These are phyloP conservation scores for Odonthalia washingtoniensis DNA, from an alignment of 31 red algal genomes.

Conservation along the genomic window DNA sequence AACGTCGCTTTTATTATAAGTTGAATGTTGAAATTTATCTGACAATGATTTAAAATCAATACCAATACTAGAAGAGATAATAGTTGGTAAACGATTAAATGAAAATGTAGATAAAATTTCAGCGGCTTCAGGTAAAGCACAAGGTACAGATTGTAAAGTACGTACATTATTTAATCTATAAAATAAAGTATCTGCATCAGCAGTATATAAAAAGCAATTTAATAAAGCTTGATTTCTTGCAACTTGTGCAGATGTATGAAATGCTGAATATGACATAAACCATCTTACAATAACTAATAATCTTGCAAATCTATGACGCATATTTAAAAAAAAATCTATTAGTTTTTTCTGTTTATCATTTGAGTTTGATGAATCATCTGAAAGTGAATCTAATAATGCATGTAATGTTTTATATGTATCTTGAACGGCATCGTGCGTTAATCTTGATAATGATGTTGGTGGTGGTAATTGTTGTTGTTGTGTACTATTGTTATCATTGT, in stretches of 20 bases:
- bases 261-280: slow-evolving; percentile 70
- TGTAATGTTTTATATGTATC: slow-evolving; percentile 79
- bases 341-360: slow-evolving; percentile 51
- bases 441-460: slow-evolving; percentile 65
- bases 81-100: slow-evolving; percentile 50
- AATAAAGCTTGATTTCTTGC: slow-evolving; percentile 18
- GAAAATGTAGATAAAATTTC: slow-evolving; percentile 49
- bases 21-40: not conserved
- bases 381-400: slow-evolving; percentile 71
- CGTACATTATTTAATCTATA: slow-evolving; percentile 15
- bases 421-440: slow-evolving; percentile 71
- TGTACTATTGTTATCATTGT: no score
- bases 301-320: slow-evolving; percentile 67
- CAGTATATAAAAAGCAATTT: slow-evolving; percentile 31
- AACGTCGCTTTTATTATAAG: no score
- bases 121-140: slow-evolving; percentile 60
- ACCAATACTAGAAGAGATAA: slow-evolving; percentile 49
- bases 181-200: slow-evolving; percentile 63
- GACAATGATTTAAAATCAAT: not conserved
- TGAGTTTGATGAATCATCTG: slow-evolving; percentile 43
- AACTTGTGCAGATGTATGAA: slow-evolving; percentile 58
- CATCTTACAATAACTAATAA: slow-evolving; percentile 67
- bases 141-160: slow-evolving; percentile 47
- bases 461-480: no score
- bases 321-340: slow-evolving; percentile 62